These are phyloP conservation scores for Grigorovia transvaalensis DNA, from an alignment of 805 yeast species.

Conservation along the genomic window DNA sequence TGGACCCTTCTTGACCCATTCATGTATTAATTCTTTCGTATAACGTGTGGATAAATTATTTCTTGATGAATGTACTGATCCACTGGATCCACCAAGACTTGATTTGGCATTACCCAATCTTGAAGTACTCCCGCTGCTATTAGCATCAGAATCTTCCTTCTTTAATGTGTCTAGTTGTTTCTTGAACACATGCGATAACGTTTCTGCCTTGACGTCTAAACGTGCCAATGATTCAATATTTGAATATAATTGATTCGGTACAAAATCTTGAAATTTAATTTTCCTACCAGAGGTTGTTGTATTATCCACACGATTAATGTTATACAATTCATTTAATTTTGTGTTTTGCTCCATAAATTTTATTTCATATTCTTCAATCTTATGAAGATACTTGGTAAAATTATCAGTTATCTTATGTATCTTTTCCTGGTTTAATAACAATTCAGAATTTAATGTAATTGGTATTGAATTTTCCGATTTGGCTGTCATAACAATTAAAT, in stretches of 20 bases:
- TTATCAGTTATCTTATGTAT: conserved; percentile 12
- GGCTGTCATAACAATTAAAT: conserved; percentile 25
- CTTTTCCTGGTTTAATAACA: conserved; percentile 17
- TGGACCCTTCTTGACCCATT: conserved; percentile 26
- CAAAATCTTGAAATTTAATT: conserved; percentile 21
- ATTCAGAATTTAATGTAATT: conserved; percentile 27
- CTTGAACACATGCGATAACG: conserved; percentile 18
- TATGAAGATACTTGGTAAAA: conserved; percentile 8
- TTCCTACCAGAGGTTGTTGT: conserved; percentile 8
- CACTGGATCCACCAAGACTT: not conserved
- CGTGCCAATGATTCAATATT: conserved; percentile 26
- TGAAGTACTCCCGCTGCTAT: not conserved
- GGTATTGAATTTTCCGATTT: conserved; percentile 31
- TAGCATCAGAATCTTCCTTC: conserved; percentile 7
- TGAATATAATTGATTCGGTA: conserved; percentile 16
- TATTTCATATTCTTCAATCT: conserved; percentile 7
- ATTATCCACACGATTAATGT: conserved; percentile 7
- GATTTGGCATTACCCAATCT: not conserved
- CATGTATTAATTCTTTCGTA: conserved; percentile 11
- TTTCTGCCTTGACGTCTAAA: conserved; percentile 11
- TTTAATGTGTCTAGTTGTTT: conserved; percentile 20
- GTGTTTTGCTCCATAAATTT: conserved; percentile 14
- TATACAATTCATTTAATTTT: conserved; percentile 19
- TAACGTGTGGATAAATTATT: conserved; percentile 11
- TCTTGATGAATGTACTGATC: not conserved